Base-by-base conservation (phyloP, 495 filamentous ascomycete species). In the Talaromyces ruber region DNA sequence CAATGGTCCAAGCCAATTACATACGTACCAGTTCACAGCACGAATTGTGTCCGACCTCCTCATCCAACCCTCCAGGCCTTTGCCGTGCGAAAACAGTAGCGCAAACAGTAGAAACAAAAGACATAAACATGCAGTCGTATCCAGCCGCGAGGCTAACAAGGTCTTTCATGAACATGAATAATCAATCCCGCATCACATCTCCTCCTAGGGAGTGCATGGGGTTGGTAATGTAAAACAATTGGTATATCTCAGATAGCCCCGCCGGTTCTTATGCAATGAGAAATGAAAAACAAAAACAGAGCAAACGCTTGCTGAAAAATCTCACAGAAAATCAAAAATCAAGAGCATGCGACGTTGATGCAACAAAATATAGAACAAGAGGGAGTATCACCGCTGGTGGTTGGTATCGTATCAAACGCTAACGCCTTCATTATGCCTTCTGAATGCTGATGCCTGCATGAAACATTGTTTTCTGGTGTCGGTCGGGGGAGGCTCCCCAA, bases 81-180 rank as follows among this genome's bases (percentile, higher is more conserved):
- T 28, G 51, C 51, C 22, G 22, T 28, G 26, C 29, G 16, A 34
- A 57, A 57, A 57, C 6, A 34, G 54, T 57, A 72, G 60, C 67
- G 69, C 68, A 71, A 71, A 74, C 73, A 69, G 64, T 66, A 65
- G 66, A 76, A 79, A 71, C 63, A 70, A 71, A 76, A 76, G 67
- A 67, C 70, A 63, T 60, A 63, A 74, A 77, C 71, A 76, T 79
- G 76, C 61, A 73, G 70, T 76, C 77, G 76, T 82, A 78, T 76
- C 73, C 76, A 74, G 82, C 83, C 83, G 82, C 73, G 83, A 82
- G 82, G 82, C 82, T 75, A 63, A 80, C 76, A 77, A 76, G 69
- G 71, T 84, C 79, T 83, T 84, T 71, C 70, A 78, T 81, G 26
- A 76, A 77, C 71, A 74, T 79, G 65, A 67, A 66, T 71, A 71